A percentile compares a stretch with the other conserved stretches of the same genome.
Conservation (phyloP, 305 asterid species). For the Fraxinus sp. region DNA sequence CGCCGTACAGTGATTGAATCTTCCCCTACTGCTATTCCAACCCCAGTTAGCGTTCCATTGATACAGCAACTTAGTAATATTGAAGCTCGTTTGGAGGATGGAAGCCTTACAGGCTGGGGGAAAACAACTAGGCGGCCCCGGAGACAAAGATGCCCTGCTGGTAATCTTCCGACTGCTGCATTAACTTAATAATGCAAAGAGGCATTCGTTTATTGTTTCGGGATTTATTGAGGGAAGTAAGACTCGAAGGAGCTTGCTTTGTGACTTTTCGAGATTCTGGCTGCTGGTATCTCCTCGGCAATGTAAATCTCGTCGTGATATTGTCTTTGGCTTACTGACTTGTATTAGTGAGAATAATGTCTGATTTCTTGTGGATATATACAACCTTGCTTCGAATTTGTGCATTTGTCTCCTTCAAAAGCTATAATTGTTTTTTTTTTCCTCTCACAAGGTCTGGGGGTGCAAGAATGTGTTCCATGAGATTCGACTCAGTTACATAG, state of each 20-base stretch:
- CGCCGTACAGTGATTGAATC: constrained; percentile 49
- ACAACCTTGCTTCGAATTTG: constrained; percentile 33
- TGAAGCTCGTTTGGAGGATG: constrained; percentile 67
- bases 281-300: constrained; percentile 31
- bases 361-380: constrained; percentile 49
- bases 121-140: constrained; percentile 92
- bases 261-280: constrained; percentile 33
- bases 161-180: constrained; percentile 56
- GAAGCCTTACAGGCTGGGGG: constrained; percentile 93
- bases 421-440: not conserved
- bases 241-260: constrained; percentile 34
- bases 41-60: constrained; percentile 38
- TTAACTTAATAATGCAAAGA: constrained; percentile 43
- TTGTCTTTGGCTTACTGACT: constrained; percentile 38
- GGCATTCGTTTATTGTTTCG: constrained; percentile 29
- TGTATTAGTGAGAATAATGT: constrained; percentile 42
- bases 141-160: constrained; percentile 80
- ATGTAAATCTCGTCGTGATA: constrained; percentile 56
- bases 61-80: constrained; percentile 43
- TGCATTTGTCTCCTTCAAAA: not conserved
- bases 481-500: not conserved
- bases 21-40: constrained; percentile 27
- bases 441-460: not conserved
- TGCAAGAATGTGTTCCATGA: not conserved
- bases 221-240: constrained; percentile 42